phyloP scores from a whole-genome alignment of 495 filamentous ascomycete species.

The Lentithecium fluviatile region DNA sequence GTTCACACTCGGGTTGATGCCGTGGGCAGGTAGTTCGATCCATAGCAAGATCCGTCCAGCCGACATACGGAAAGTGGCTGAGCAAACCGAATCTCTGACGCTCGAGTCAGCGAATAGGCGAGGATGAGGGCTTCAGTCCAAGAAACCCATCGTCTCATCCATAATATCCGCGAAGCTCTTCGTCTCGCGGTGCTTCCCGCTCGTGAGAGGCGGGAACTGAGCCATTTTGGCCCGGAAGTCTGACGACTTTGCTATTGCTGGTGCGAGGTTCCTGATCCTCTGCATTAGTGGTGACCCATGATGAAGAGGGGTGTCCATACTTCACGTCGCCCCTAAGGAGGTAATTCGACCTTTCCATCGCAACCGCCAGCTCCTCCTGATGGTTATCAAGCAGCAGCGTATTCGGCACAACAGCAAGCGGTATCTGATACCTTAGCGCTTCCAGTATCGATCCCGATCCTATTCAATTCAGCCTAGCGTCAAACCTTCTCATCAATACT shows the following conservation, averaged over 20 bases:
- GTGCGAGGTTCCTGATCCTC: constrained; percentile 7
- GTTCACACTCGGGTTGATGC: too few relatives aligned
- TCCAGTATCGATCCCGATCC: constrained; percentile 89
- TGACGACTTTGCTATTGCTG: constrained; percentile 10
- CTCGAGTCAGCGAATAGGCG: too few relatives aligned
- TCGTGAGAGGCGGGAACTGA: constrained; percentile 29
- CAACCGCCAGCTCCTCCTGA: constrained; percentile 79
- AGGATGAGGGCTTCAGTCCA: constrained; percentile 12
- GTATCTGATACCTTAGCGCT: constrained; percentile 63
- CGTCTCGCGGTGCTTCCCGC: constrained; percentile 29
- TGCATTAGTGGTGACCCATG: background rate
- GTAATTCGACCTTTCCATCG: constrained; percentile 67
- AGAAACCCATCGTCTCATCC: constrained; percentile 30
- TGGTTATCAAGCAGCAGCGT: constrained; percentile 81
- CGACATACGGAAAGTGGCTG: too few relatives aligned
- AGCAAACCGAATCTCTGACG: too few relatives aligned
- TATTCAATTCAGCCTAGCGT: constrained; percentile 39
- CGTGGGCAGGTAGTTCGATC: too few relatives aligned
- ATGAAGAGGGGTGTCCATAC: constrained; percentile 46
- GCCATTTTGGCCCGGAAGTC: constrained; percentile 17
- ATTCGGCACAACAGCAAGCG: constrained; percentile 86
- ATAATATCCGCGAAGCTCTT: constrained; percentile 28
- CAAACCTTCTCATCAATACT: background rate
- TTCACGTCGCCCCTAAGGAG: constrained; percentile 63
- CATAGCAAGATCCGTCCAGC: too few relatives aligned